Evolutionary conservation across 345 rosid genomes (phyloP), one percentile per base, ranked within the genome.

Genomic region (Jatropha curcas): DNA sequence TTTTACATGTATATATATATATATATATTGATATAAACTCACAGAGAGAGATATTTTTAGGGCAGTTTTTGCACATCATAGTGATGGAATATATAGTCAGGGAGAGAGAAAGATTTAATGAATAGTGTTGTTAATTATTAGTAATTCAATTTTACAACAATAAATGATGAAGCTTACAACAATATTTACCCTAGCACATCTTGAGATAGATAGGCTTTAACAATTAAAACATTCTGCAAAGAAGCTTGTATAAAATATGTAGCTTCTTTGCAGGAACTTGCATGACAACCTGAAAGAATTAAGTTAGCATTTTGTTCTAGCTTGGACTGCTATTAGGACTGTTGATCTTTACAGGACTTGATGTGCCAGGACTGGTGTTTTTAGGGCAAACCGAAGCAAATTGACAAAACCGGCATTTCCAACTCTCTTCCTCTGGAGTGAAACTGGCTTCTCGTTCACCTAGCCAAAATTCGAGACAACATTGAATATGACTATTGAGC

Each of bases 381-480:
- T 67, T 77, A 20, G 87, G 84, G 76, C 94, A 90, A 9, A 66
- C 68, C 1, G 80, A 68, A 70, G 87, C 83, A 77, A 81, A 89
- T 35, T 84, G 86, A 68, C 97, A 93, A 76, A 27, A 76, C 57
- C 79, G 64, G 66, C 97, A 91, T 81, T 93, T 93, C 98, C 98
- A 93, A 9, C 88, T 88, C 84, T 91, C 97, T 77, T 89, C 91
- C 77, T 82, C 82, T 8, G 89, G 91, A 34, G 82, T 61, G 77
- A 81, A 91, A 60, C 66, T 80, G 33, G 92, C 88, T 75, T 87
- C 93, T 73, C 91, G 68, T 74, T 87, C 84, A 43, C 88, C 90
- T 17, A 28, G 72, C 94, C 95, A 93, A 67, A 93, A 81, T 73
- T 82, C 88, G 8, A 91, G 83, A 69, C 77, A 58, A 59, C 25